These are phyloP conservation scores for Tilletia indica DNA, from an alignment of 1,284 basidiomycete genomes.

Conservation along the genomic window DNA sequence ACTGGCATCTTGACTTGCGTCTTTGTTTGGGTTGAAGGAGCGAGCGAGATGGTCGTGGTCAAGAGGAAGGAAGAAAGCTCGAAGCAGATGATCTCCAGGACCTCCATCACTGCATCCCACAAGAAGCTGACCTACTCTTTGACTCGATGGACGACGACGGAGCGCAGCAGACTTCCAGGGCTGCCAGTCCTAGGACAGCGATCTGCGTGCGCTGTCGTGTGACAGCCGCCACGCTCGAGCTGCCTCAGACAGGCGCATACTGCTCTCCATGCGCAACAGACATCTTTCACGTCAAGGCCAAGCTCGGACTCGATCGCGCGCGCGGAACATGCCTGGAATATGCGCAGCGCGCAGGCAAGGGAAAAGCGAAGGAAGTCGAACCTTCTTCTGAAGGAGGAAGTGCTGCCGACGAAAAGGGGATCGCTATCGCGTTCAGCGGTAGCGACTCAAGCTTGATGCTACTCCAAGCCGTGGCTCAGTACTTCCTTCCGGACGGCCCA, in stretches of 20 bases:
- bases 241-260: slow-evolving; percentile 29
- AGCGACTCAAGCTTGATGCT: slow-evolving; percentile 24
- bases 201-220: slow-evolving; percentile 16
- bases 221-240: neutral
- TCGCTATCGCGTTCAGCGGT: slow-evolving; percentile 29
- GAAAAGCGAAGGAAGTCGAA: neutral
- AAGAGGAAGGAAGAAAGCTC: neutral
- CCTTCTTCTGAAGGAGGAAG: neutral
- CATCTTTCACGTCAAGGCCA: slow-evolving; percentile 41
- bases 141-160: no score
- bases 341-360: slow-evolving; percentile 26
- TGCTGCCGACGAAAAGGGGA: slow-evolving; percentile 11
- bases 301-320: slow-evolving; percentile 36
- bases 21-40: neutral
- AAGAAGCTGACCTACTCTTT: no score
- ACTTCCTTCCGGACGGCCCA: slow-evolving; percentile 22
- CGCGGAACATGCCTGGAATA: slow-evolving; percentile 40
- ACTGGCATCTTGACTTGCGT: no score
- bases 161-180: neutral
- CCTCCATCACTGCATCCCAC: no score
- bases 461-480: slow-evolving; percentile 23
- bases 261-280: slow-evolving; percentile 35
- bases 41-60: neutral
- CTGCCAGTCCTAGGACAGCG: neutral
- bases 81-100: no score